Evolutionary conservation across 495 filamentous ascomycete species (phyloP), one percentile per base, ranked within the genome.

Genomic region (Xeromyces bisporus): DNA sequence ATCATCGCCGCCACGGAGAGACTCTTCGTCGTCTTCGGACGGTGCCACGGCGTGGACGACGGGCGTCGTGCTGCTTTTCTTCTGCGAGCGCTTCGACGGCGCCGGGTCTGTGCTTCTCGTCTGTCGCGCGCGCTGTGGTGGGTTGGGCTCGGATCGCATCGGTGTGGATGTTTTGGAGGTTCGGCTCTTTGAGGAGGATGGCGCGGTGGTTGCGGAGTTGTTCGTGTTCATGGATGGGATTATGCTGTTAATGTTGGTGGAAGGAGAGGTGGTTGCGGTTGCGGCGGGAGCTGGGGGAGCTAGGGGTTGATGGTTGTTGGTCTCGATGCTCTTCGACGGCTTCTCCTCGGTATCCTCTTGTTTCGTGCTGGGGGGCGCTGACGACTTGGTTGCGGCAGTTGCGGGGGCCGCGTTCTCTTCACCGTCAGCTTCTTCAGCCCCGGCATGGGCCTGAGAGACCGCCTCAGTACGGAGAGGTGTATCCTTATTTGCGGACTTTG

Each of bases 161-260:
- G 66, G 64, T 0, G 65, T 69, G 0, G 65, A 75, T 1, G 69
- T 79, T 47, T 83, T 84, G 42, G 60, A 67, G 8, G 44, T 51
- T 31, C 58, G 49, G 7, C 57, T 49, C 36, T 58, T 60, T 27
- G 41, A 33, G 6, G 44, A 34, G 13, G 32, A 9, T 20, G 10
- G 1, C 29, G 25, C 7, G 38, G 28, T 2, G 17, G 16, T n/a
- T 15, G 15, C 6, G 12, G 29, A 31, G 29, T 10, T n/a, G n/a
- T n/a, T n/a, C n/a, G n/a, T n/a, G n/a, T n/a, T n/a, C n/a, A n/a
- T n/a, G n/a, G n/a, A n/a, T n/a, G n/a, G n/a, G n/a, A n/a, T n/a
- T n/a, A n/a, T n/a, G n/a, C n/a, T n/a, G n/a, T n/a, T n/a, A n/a
- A n/a, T n/a, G n/a, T n/a, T 2, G 17, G 9, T n/a, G n/a, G 29